phyloP scores from a whole-genome alignment of 2,329 filamentous ascomycete genomes.

The Alternaria sp. region DNA sequence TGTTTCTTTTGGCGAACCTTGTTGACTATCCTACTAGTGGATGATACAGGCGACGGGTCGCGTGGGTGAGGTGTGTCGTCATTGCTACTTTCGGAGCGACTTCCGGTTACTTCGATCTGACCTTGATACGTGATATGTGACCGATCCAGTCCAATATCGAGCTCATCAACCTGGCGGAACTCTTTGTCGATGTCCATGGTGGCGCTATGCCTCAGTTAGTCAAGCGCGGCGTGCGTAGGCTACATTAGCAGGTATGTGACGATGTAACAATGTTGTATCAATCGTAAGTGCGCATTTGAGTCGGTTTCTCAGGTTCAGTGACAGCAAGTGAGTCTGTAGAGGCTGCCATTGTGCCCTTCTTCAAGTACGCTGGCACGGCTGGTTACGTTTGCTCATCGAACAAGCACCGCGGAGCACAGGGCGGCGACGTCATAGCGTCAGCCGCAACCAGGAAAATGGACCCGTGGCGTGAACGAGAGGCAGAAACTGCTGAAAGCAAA shows the following conservation, averaged over 20 bases:
- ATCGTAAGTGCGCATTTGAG: no score
- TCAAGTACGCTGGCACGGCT: no score
- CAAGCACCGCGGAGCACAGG: neutral
- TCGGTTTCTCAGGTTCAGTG: no score
- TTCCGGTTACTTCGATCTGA: slow-evolving; percentile 17
- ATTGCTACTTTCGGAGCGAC: slow-evolving; percentile 26
- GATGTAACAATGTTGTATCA: neutral
- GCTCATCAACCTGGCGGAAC: slow-evolving; percentile 13
- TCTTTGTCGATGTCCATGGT: slow-evolving; percentile 36
- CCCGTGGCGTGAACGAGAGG: neutral
- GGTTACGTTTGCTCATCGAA: neutral
- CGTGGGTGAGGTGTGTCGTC: slow-evolving; percentile 21
- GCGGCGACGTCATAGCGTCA: neutral
- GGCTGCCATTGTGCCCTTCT: no score
- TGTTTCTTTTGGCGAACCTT: slow-evolving; percentile 29
- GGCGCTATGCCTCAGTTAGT: neutral
- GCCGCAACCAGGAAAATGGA: neutral
- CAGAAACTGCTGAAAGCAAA: neutral
- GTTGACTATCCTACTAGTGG: slow-evolving; percentile 17
- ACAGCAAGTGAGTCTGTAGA: no score
- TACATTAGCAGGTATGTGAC: neutral
- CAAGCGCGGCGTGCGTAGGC: neutral
- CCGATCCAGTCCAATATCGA: slow-evolving; percentile 21
- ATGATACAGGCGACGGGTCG: neutral
- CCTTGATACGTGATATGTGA: slow-evolving; percentile 15